Evolutionary conservation across 176 grass and related monocot genomes (phyloP), one percentile per base, ranked within the genome.

Genomic region (Calamus simplicifolius): DNA sequence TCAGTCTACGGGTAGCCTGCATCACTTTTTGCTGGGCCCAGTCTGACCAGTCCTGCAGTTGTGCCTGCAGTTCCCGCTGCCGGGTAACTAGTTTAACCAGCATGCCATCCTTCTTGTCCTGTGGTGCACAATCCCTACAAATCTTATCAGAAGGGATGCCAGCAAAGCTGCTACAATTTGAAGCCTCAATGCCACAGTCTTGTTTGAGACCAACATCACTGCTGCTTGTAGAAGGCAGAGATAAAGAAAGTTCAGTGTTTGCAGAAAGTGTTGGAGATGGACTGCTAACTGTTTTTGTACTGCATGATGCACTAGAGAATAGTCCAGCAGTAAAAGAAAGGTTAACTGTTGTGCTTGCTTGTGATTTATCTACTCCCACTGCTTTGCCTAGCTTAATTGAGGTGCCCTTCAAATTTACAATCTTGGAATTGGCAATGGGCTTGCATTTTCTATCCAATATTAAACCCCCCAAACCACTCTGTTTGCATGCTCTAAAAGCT

Each of bases 11-110:
- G 2, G 93, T 71, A 2, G 89, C 93, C 66, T 92, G 93, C 93
- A 92, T 98, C 69, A 98, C 93, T 63, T 98, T 98, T 54, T 89
- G 73, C 63, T 92, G 88, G 55, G 93, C 93, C 93, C 93, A 98
- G 38, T 98, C 81, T 56, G 75, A 85, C 87, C 93, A 98, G 64
- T 85, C 79, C 64, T 71, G 77, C 75, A 86, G 80, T 25, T 85
- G 79, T 5, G 73, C 73, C 71, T 92, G 88, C 43, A 98, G 63
- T 51, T 92, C 81, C 75, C 83, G 84, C 76, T 83, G 80, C 69
- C 78, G 73, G 50, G 83, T 77, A 62, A 98, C 75, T 72, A 98
- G 76, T 50, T 80, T 76, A 59, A 90, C 71, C 15, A 82, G 75
- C 53, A 92, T 82, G 75, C 78, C 88, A 67, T 92, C 93, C 57